Percentiles rank a stretch among this genome's conserved stretches.
These are phyloP conservation scores for Amylostereum areolatum DNA, from an alignment of 1,284 basidiomycete species.

Conservation along the genomic window DNA sequence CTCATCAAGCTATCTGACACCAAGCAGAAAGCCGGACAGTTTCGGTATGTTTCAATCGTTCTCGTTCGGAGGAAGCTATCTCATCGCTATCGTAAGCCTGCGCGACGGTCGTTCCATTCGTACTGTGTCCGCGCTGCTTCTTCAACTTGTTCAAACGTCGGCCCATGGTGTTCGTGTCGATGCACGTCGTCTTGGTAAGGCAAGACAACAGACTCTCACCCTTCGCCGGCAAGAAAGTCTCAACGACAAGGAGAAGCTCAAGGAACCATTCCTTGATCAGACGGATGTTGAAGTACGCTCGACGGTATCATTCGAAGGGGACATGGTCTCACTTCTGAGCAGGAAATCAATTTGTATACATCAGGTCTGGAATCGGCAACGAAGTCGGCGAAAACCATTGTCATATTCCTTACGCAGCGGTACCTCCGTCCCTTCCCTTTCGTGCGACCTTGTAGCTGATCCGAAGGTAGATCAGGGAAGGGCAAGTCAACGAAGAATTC, in stretches of 20 bases:
- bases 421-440: constrained; percentile 19
- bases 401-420: constrained; percentile 81
- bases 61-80: neutral
- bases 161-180: constrained; percentile 71
- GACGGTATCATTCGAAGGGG: neutral
- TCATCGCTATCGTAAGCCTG: constrained; percentile 37
- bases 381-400: constrained; percentile 80
- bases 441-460: neutral
- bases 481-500: constrained; percentile 82
- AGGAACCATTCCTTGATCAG: constrained; percentile 57
- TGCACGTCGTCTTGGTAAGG: constrained; percentile 54
- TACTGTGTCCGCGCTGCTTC: constrained; percentile 84
- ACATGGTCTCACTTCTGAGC: no score
- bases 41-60: constrained; percentile 49
- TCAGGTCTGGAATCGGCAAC: constrained; percentile 71
- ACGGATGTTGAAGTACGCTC: constrained; percentile 52
- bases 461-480: constrained; percentile 58
- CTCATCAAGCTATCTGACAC: constrained; percentile 87
- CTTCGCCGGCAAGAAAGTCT: constrained; percentile 55
- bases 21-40: constrained; percentile 82
- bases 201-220: constrained; percentile 54
- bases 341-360: constrained; percentile 66
- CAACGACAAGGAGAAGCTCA: constrained; percentile 28
- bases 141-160: constrained; percentile 95
- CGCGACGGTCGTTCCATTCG: constrained; percentile 84